Base-by-base conservation (phyloP, 2,329 filamentous ascomycete species). In the Fusarium nanum region DNA sequence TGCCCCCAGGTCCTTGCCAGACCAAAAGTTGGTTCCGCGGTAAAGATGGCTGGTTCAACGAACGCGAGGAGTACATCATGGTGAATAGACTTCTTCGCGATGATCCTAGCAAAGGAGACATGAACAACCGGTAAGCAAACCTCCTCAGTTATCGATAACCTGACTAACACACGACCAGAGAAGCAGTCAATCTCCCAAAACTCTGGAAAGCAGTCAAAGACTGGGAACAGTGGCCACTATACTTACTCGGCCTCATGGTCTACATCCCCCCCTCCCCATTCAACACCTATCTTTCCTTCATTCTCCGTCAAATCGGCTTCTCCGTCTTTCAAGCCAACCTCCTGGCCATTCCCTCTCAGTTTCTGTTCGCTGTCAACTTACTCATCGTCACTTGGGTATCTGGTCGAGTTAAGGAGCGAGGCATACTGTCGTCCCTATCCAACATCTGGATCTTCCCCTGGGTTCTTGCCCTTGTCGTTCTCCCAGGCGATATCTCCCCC, bases 81-180 rank as follows among this genome's bases (percentile, higher is more conserved):
- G 87, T 91, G 27, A 91, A 90, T 69, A 81, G 88, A 2, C 80
- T 88, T 12, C 79, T 84, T 7, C 84, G 89, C 1, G 89, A 91
- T 61, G 89, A 90, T 59, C 88, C 88, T 2, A 84, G 82, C 60
- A 88, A 88, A 73, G 86, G 85, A 12, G 86, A 87, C 65, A 89
- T 90, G 86, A 86, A 89, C 76, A 89, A 89, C 71, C 81, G 87
- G 18, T 77, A 76, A 20, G 70, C 14, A 0, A 5, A 6, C 1
- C 4, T 16, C 20, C 5, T 18, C 1, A n/a, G 20, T 18, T 4
- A 3, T 16, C 3, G 10, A n/a, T 12, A 1, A 0, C 4, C 2
- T 14, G 3, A 11, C 68, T 68, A 40, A 83, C 1, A 80, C 12
- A 3, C 3, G 11, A 9, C 82, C 81, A 20, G 81, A 79, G 14